phyloP scores from a whole-genome alignment of 2,329 filamentous ascomycete genomes.

The Dichotomopilus funicola region DNA sequence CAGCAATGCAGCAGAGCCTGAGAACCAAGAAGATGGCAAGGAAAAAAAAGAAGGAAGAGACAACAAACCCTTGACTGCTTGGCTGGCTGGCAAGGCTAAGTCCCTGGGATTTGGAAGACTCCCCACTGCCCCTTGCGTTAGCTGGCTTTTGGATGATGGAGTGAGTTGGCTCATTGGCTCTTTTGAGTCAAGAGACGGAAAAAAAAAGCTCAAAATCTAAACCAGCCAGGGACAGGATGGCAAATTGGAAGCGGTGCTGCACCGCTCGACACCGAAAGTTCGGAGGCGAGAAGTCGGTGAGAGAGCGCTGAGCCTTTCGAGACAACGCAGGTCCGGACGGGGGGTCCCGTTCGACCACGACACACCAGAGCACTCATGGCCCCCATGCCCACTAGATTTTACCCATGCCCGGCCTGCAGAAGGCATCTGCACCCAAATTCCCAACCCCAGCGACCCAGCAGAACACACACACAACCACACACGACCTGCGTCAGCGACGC shows the following conservation, averaged over 20 bases:
- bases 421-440: constrained; percentile 13
- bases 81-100: no score
- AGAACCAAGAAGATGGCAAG: no score
- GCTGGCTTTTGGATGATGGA: not conserved
- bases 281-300: constrained; percentile 29
- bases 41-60: no score
- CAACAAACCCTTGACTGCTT: no score
- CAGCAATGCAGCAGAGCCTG: no score
- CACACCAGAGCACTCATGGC: not conserved
- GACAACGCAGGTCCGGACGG: constrained; percentile 23
- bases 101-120: not conserved
- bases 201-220: constrained; percentile 1
- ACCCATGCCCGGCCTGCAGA: not conserved
- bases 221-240: not conserved
- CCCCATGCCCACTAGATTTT: no score
- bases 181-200: constrained; percentile 5
- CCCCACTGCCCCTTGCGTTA: constrained; percentile 15
- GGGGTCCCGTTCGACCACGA: constrained; percentile 11
- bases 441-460: no score
- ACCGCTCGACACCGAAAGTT: constrained; percentile 19
- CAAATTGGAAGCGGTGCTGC: not conserved
- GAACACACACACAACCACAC: no score
- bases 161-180: not conserved
- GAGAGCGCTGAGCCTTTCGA: constrained; percentile 13
- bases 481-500: no score